Conservation (phyloP, 177 flowering plant genomes). For the Tripterygium wilfordii region DNA sequence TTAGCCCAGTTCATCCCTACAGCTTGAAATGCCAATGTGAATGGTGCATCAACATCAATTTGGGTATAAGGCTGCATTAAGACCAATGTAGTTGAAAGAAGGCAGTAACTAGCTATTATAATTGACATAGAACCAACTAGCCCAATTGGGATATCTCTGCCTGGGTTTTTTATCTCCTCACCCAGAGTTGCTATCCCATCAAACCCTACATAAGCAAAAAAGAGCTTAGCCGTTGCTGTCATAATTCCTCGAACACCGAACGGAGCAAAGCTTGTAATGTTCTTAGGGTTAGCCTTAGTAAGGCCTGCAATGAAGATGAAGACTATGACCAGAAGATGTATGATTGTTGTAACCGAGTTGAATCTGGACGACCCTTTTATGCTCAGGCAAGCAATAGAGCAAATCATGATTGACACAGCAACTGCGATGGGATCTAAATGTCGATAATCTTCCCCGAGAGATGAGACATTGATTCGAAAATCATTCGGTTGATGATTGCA, state of each 20-base stretch:
- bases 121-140: slow-evolving; percentile 31
- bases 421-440: slow-evolving; percentile 52
- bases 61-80: slow-evolving; percentile 24
- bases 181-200: slow-evolving; percentile 37
- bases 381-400: slow-evolving; percentile 31
- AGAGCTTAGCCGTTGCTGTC: slow-evolving; percentile 26
- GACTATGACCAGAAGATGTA: slow-evolving; percentile 29
- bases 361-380: slow-evolving; percentile 46
- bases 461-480: slow-evolving; percentile 25
- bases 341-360: slow-evolving; percentile 34
- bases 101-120: slow-evolving; percentile 16
- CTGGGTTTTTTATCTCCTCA: slow-evolving; percentile 35
- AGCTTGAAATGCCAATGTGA: slow-evolving; percentile 22
- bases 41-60: slow-evolving; percentile 28
- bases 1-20: slow-evolving; percentile 33
- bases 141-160: slow-evolving; percentile 34
- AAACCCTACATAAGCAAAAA: slow-evolving; percentile 19
- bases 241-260: slow-evolving; percentile 21
- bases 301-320: slow-evolving; percentile 52
- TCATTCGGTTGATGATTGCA: slow-evolving; percentile 26
- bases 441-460: slow-evolving; percentile 19
- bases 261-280: slow-evolving; percentile 29
- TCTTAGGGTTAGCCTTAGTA: slow-evolving; percentile 27
- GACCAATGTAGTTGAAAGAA: slow-evolving; percentile 19
- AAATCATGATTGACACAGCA: slow-evolving; percentile 16